Evolutionary conservation across 1,284 basidiomycete genomes (phyloP).

Genomic region (Puccinia hordei): DNA sequence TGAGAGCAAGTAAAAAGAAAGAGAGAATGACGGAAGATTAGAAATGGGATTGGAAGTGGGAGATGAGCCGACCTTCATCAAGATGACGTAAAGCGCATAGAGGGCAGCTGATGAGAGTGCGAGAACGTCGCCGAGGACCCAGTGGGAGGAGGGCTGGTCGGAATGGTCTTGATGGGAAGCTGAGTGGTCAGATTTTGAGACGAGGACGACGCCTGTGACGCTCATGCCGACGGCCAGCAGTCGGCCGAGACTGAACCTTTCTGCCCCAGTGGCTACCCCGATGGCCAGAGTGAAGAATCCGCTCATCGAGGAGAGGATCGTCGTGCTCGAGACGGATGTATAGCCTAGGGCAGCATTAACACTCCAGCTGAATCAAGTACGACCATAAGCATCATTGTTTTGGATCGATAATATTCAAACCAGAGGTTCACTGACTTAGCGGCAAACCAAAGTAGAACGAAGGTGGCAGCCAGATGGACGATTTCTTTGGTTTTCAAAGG

Average conservation of each 20-base stretch:
- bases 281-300: constrained; percentile 92
- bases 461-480: constrained; percentile 30
- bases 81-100: constrained; percentile 87
- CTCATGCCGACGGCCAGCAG: constrained; percentile 70
- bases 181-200: constrained; percentile 42
- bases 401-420: not conserved
- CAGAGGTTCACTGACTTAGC: constrained; percentile 66
- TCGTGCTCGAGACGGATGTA: constrained; percentile 87
- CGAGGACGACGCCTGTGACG: constrained; percentile 35
- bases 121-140: constrained; percentile 68
- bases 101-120: constrained; percentile 79
- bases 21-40: no score
- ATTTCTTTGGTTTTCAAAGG: constrained; percentile 28
- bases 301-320: constrained; percentile 79
- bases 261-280: constrained; percentile 80
- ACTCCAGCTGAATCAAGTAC: constrained; percentile 65
- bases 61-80: constrained; percentile 69
- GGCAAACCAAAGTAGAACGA: constrained; percentile 74
- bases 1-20: not conserved
- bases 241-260: constrained; percentile 74
- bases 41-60: not conserved
- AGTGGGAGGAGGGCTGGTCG: not conserved
- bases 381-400: not conserved
- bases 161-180: not conserved
- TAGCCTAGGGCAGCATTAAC: constrained; percentile 77